phyloP scores from a whole-genome alignment of 345 rosid species.

The Lumnitzera littorea region DNA sequence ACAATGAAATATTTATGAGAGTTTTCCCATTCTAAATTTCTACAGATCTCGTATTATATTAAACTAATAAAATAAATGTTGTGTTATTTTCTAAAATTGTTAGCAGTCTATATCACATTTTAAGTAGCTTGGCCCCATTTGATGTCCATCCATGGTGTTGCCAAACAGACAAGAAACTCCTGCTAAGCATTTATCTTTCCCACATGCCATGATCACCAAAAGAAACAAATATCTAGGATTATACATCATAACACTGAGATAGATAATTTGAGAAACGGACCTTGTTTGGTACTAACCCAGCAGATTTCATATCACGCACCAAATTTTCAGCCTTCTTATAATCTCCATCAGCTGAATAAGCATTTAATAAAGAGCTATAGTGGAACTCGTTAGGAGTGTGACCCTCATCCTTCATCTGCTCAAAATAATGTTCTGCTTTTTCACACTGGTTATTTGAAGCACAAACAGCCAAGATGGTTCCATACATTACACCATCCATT shows the following conservation, averaged over 20 bases:
- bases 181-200: neutral
- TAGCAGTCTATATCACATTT: too few relatives aligned
- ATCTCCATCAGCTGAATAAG: slow-evolving; percentile 65
- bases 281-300: slow-evolving; percentile 82
- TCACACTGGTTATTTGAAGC: slow-evolving; percentile 70
- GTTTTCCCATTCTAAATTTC: too few relatives aligned
- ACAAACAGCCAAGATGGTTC: slow-evolving; percentile 79
- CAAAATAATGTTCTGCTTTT: slow-evolving; percentile 66
- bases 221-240: neutral
- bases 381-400: slow-evolving; percentile 65
- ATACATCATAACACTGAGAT: neutral
- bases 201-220: neutral
- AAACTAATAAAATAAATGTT: too few relatives aligned
- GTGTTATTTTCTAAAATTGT: too few relatives aligned
- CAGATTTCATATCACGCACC: slow-evolving; percentile 65
- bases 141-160: too few relatives aligned
- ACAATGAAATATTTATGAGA: too few relatives aligned
- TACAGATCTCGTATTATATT: too few relatives aligned
- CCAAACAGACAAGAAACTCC: too few relatives aligned
- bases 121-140: too few relatives aligned
- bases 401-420: slow-evolving; percentile 78
- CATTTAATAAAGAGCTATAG: slow-evolving; percentile 82
- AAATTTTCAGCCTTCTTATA: slow-evolving; percentile 76
- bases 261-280: slow-evolving; percentile 33
- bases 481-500: slow-evolving; percentile 82